phyloP scores from a whole-genome alignment of 1,284 basidiomycete species.

The Phellinidium pouzarii region DNA sequence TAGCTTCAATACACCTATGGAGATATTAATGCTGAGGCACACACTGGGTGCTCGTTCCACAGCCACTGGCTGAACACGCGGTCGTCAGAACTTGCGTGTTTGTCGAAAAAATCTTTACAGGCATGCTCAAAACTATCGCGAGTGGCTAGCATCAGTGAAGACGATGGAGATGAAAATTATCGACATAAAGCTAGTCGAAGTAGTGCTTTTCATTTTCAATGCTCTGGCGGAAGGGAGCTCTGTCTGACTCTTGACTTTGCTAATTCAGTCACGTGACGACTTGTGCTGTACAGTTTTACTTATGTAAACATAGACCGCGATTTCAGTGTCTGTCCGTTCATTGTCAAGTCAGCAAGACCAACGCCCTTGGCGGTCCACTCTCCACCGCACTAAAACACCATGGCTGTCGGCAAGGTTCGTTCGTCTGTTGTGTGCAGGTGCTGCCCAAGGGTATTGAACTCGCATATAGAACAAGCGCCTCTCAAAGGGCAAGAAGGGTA shows the following conservation, averaged over 20 bases:
- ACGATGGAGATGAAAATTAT: neutral
- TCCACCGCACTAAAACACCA: conserved; percentile 44
- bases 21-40: conserved; percentile 25
- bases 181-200: no score
- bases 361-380: conserved; percentile 39
- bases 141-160: conserved; percentile 30
- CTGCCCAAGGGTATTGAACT: conserved; percentile 9
- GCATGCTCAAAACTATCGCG: conserved; percentile 56
- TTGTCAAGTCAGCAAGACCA: conserved; percentile 36
- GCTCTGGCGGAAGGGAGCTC: no score
- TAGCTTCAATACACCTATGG: conserved; percentile 3
- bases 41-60: conserved; percentile 49
- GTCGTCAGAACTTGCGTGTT: conserved; percentile 21
- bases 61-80: conserved; percentile 36
- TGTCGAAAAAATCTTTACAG: conserved; percentile 46
- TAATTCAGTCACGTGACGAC: neutral
- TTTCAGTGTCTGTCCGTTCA: neutral
- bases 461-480: conserved; percentile 87
- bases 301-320: neutral
- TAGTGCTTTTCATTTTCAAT: no score
- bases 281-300: conserved; percentile 8
- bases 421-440: conserved; percentile 4
- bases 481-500: conserved; percentile 99
- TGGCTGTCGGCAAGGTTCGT: conserved; percentile 89
- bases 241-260: no score